These are phyloP conservation scores for Fusarium sp. DNA, from an alignment of 2,329 filamentous ascomycete species.

Conservation along the genomic window DNA sequence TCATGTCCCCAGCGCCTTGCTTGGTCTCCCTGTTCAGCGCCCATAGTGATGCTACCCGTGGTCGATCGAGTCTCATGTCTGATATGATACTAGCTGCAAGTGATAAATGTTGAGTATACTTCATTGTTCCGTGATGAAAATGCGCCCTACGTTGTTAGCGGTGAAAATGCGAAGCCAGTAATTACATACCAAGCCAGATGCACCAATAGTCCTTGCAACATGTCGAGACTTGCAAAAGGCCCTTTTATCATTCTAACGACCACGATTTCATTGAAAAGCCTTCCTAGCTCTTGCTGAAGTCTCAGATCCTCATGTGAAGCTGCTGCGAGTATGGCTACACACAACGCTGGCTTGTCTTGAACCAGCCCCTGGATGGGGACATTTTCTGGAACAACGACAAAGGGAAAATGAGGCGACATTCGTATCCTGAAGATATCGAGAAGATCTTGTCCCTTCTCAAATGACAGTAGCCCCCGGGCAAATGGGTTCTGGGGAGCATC, in stretches of 20 bases:
- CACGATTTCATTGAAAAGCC: conserved; percentile 49
- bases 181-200: conserved; percentile 50
- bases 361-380: conserved; percentile 39
- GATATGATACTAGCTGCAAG: conserved; percentile 51
- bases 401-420: conserved; percentile 50
- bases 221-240: conserved; percentile 47
- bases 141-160: conserved; percentile 49
- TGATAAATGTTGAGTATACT: conserved; percentile 50
- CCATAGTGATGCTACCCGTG: conserved; percentile 49
- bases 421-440: conserved; percentile 44
- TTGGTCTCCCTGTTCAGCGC: conserved; percentile 45
- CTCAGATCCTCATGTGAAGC: conserved; percentile 39
- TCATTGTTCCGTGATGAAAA: conserved; percentile 49
- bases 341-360: conserved; percentile 45
- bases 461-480: conserved; percentile 35
- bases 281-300: conserved; percentile 47
- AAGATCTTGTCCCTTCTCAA: conserved; percentile 46
- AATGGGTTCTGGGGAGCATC: conserved; percentile 45
- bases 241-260: conserved; percentile 42
- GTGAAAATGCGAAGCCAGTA: background rate
- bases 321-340: conserved; percentile 50
- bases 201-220: conserved; percentile 51
- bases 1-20: conserved; percentile 32
- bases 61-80: conserved; percentile 51
- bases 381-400: conserved; percentile 45